A percentile compares a stretch with the other conserved stretches of the same genome.
Evolutionary conservation across 108 stramenopile species (phyloP).

Genomic region (Cyclotella baltica): DNA sequence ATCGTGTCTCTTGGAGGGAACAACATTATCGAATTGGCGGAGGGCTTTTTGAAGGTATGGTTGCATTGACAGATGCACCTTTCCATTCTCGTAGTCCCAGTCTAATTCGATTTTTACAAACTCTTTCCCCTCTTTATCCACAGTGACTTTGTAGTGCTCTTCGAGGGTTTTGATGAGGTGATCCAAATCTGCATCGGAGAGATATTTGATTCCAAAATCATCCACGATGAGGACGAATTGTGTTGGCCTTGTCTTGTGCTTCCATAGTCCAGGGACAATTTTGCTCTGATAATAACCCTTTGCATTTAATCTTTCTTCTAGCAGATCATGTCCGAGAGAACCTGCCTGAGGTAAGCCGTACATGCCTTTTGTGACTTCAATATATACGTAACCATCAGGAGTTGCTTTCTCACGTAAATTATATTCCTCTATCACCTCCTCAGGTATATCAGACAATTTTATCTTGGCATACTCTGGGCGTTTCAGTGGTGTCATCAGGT

Average conservation of each 20-base stretch:
- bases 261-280: constrained; percentile 20
- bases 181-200: constrained; percentile 46
- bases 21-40: constrained; percentile 5
- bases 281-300: constrained; percentile 12
- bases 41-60: constrained; percentile 12
- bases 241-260: constrained; percentile 33
- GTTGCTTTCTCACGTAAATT: constrained; percentile 22
- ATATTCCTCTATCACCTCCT: constrained; percentile 48
- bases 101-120: constrained; percentile 18
- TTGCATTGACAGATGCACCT: constrained; percentile 11
- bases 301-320: not conserved
- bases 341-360: constrained; percentile 50
- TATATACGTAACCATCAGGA: constrained; percentile 4
- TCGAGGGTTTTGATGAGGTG: constrained; percentile 49
- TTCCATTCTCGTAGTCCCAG: constrained; percentile 12
- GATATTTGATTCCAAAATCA: constrained; percentile 38
- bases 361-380: not conserved
- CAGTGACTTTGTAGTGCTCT: constrained; percentile 53
- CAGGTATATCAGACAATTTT: constrained; percentile 42
- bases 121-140: constrained; percentile 44
- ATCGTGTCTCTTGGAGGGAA: constrained; percentile 43
- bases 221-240: constrained; percentile 62
- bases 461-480: constrained; percentile 53
- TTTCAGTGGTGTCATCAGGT: constrained; percentile 33
- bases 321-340: constrained; percentile 5